phyloP scores from a whole-genome alignment of 306 rosid species.

The Dicorynia guianensis region DNA sequence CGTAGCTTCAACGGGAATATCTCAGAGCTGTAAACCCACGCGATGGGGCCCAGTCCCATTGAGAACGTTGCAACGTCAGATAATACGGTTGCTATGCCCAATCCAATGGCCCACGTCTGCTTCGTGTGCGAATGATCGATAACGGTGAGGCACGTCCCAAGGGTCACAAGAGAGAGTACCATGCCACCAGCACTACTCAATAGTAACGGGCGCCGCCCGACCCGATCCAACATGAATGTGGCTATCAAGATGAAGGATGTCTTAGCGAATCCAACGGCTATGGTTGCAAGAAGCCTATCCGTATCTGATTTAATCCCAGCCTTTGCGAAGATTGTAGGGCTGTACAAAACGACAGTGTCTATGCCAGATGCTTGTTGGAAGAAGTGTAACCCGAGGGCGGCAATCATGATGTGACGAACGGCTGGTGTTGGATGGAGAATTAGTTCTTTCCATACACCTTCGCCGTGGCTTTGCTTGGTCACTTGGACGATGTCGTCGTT shows the following conservation, averaged over 20 bases:
- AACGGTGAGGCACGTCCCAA: constrained; percentile 56
- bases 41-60: constrained; percentile 83
- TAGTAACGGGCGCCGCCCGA: constrained; percentile 82
- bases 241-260: constrained; percentile 76
- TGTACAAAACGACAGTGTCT: constrained; percentile 82
- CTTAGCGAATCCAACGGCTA: constrained; percentile 80
- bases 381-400: constrained; percentile 78
- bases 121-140: constrained; percentile 42
- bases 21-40: constrained; percentile 86
- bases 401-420: constrained; percentile 73
- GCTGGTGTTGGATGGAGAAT: constrained; percentile 70
- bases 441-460: constrained; percentile 73
- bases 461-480: constrained; percentile 46
- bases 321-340: constrained; percentile 71
- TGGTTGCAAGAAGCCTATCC: constrained; percentile 63
- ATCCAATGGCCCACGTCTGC: constrained; percentile 65
- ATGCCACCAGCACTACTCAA: constrained; percentile 69
- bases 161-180: constrained; percentile 52
- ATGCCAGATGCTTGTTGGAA: constrained; percentile 84
- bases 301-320: constrained; percentile 60
- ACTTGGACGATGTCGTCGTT: constrained; percentile 62
- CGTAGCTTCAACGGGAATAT: constrained; percentile 81
- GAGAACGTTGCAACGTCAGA: constrained; percentile 73
- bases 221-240: constrained; percentile 66
- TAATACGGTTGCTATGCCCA: constrained; percentile 50